phyloP scores from a whole-genome alignment of 2,329 filamentous ascomycete species.

The Aureobasidium sp. region DNA sequence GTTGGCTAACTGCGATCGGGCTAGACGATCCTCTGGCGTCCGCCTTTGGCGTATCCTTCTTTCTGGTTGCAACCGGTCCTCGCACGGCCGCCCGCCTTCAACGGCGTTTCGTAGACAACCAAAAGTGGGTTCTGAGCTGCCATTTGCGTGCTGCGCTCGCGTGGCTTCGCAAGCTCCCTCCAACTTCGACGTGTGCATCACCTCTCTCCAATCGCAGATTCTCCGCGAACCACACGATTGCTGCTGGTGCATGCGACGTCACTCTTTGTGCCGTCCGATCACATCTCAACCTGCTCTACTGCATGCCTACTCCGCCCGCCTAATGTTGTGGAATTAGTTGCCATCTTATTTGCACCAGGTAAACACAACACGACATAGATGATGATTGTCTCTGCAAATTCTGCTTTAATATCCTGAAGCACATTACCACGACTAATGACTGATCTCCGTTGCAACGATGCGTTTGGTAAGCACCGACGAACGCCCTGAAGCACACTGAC shows the following conservation, averaged over 20 bases:
- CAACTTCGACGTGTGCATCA: constrained; percentile 10
- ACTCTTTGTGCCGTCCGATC: constrained; percentile 7
- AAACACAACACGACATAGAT: not conserved
- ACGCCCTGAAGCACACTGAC: constrained; percentile 4
- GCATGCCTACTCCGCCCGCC: not conserved
- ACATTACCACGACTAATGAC: not conserved
- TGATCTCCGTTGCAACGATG: constrained; percentile 11
- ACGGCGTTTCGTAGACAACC: constrained; percentile 14
- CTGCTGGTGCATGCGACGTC: constrained; percentile 7
- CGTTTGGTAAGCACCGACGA: constrained; percentile 12
- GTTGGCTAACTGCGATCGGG: constrained; percentile 12
- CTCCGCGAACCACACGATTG: constrained; percentile 9
- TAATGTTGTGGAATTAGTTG: not conserved
- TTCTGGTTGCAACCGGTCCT: constrained; percentile 11
- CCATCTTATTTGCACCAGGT: not conserved
- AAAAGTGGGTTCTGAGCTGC: constrained; percentile 11
- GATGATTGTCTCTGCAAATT: constrained; percentile 8
- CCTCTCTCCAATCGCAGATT: constrained; percentile 11
- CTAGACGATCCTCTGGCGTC: constrained; percentile 15
- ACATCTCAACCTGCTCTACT: constrained; percentile 1
- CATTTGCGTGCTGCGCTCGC: constrained; percentile 15
- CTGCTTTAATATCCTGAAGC: constrained; percentile 10
- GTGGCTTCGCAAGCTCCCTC: constrained; percentile 12
- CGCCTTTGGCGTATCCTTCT: constrained; percentile 10
- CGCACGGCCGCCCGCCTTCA: constrained; percentile 9